Conservation (phyloP, 345 rosid species). For the Sisymbrium irio region DNA sequence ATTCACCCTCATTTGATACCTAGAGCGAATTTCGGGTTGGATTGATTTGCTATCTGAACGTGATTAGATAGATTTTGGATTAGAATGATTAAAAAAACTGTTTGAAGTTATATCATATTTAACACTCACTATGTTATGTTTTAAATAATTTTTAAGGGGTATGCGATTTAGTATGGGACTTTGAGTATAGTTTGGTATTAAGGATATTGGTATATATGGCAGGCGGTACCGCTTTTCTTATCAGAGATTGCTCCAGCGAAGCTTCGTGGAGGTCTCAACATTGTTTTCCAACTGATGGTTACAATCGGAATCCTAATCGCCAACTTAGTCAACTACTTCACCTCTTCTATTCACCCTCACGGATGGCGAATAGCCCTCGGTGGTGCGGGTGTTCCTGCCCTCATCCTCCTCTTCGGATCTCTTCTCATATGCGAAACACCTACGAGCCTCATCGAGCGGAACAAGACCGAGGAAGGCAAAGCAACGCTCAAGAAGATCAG, state of each 20-base stretch:
- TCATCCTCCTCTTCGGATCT: slow-evolving; percentile 48
- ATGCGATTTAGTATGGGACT: no score
- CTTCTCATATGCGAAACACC: slow-evolving; percentile 59
- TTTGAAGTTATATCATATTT: no score
- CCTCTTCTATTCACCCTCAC: slow-evolving; percentile 39
- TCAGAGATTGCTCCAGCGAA: slow-evolving; percentile 62
- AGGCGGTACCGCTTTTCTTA: slow-evolving; percentile 65
- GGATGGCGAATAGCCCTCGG: slow-evolving; percentile 63
- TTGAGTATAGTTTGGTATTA: no score
- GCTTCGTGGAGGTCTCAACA: slow-evolving; percentile 60
- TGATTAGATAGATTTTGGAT: no score
- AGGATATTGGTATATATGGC: background rate
- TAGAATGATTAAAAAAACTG: no score
- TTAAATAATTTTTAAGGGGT: no score
- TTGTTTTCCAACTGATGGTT: slow-evolving; percentile 60
- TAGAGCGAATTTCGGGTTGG: no score
- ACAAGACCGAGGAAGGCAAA: slow-evolving; percentile 42
- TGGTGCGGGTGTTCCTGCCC: slow-evolving; percentile 47
- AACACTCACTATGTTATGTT: no score
- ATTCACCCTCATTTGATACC: no score
- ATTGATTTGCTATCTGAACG: no score
- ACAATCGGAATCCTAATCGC: slow-evolving; percentile 56
- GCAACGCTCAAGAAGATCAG: slow-evolving; percentile 47
- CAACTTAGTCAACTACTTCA: slow-evolving; percentile 48
- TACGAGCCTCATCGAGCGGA: slow-evolving; percentile 50